Evolutionary conservation across 768 basidiomycete genomes (phyloP).

Genomic region (Nidularia sp.): DNA sequence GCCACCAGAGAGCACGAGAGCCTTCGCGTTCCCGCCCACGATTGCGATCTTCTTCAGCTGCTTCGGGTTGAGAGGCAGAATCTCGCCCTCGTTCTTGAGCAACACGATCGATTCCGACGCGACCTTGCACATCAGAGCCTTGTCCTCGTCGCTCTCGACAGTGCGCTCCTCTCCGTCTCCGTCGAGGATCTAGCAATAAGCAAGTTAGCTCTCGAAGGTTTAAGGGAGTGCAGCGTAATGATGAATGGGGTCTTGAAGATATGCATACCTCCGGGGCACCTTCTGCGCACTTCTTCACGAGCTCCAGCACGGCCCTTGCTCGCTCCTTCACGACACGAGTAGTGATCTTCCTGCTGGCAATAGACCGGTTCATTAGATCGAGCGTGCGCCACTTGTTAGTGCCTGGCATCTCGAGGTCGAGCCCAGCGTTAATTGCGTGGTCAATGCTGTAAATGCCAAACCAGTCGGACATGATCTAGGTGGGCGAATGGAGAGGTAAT

Average conservation of each 20-base stretch:
- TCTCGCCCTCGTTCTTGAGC: conserved; percentile 58
- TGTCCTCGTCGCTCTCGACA: conserved; percentile 58
- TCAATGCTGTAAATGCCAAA: conserved; percentile 71
- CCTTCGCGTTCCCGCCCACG: conserved; percentile 71
- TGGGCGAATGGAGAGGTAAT: background rate
- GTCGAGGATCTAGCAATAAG: conserved; percentile 50
- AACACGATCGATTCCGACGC: conserved; percentile 72
- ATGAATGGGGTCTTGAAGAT: no score
- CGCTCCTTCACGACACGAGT: conserved; percentile 61
- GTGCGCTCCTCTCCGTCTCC: conserved; percentile 68
- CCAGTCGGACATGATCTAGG: conserved; percentile 79
- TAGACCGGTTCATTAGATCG: conserved; percentile 60
- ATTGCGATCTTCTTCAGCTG: conserved; percentile 68
- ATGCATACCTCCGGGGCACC: conserved; percentile 57
- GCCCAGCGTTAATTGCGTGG: conserved; percentile 64
- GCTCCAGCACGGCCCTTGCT: conserved; percentile 59
- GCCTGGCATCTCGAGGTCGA: conserved; percentile 82
- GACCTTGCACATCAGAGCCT: conserved; percentile 57
- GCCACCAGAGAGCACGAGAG: conserved; percentile 58
- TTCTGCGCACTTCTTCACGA: conserved; percentile 66
- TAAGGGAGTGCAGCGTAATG: no score
- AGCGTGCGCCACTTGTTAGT: conserved; percentile 70
- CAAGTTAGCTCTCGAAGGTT: no score
- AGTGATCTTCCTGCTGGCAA: conserved; percentile 60
- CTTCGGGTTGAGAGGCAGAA: conserved; percentile 49